Evolutionary conservation across 202 grass and related monocot genomes (phyloP).

Genomic region (Digitaria exilis): DNA sequence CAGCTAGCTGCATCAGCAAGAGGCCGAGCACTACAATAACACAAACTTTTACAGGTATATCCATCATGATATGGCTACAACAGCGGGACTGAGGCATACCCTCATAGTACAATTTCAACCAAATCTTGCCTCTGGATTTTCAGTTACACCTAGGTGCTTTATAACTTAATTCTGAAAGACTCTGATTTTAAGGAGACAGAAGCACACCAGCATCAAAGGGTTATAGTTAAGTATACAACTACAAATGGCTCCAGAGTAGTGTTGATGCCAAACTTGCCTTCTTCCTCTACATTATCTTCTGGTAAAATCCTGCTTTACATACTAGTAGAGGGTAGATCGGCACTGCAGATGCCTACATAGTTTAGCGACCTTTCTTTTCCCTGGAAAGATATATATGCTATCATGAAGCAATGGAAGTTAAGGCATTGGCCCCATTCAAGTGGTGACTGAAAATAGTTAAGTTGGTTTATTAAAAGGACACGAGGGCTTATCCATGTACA

Average conservation of each 20-base stretch:
- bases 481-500: background rate
- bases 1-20: background rate
- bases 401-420: slow-evolving; percentile 5
- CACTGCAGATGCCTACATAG: background rate
- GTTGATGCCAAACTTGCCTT: background rate
- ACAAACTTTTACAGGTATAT: background rate
- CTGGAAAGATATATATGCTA: background rate
- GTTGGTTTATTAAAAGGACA: slow-evolving; percentile 6
- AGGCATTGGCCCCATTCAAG: background rate
- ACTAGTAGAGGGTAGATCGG: slow-evolving; percentile 1
- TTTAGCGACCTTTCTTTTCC: background rate
- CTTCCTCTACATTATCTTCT: background rate
- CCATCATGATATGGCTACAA: background rate
- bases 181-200: background rate
- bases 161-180: background rate
- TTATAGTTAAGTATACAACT: slow-evolving; percentile 2
- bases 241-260: background rate
- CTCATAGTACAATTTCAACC: background rate
- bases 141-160: background rate
- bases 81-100: background rate
- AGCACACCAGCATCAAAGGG: background rate
- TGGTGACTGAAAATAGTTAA: slow-evolving; percentile 4
- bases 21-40: background rate
- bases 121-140: background rate
- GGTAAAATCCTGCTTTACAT: background rate